phyloP scores from a whole-genome alignment of 2,329 filamentous ascomycete genomes.

The Hypoxylon sp. region DNA sequence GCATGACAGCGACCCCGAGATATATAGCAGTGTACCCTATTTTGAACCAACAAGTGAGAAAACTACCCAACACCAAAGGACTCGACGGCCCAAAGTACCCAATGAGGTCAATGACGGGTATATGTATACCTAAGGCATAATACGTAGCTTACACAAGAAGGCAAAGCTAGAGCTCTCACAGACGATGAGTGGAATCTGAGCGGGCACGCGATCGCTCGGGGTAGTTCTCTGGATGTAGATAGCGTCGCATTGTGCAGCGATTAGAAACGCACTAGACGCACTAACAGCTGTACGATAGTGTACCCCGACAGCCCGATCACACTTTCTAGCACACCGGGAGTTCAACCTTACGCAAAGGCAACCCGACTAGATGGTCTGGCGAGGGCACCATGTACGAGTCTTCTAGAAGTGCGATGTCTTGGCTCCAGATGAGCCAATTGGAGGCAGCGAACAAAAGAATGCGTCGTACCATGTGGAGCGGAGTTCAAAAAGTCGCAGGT shows the following conservation, averaged over 20 bases:
- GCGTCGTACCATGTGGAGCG: constrained; percentile 3
- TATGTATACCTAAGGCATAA: constrained; percentile 1
- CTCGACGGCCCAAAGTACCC: constrained; percentile 9
- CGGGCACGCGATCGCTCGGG: constrained; percentile 22
- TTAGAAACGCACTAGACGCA: constrained; percentile 40
- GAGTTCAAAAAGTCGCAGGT: background rate
- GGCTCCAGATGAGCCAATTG: constrained; percentile 18
- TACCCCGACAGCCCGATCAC: constrained; percentile 24
- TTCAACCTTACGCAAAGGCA: constrained; percentile 10
- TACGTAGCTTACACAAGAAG: background rate
- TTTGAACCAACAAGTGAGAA: constrained; percentile 22
- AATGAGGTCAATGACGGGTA: constrained; percentile 15
- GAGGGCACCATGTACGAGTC: constrained; percentile 28
- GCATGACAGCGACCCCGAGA: constrained; percentile 16
- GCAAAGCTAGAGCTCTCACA: constrained; percentile 20
- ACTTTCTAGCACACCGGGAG: constrained; percentile 17
- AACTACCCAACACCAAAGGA: constrained; percentile 14
- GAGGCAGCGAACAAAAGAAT: background rate
- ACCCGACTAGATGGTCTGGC: constrained; percentile 27
- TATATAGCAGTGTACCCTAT: constrained; percentile 5
- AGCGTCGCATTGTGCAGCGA: constrained; percentile 29
- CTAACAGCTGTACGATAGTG: constrained; percentile 11
- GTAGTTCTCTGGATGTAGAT: constrained; percentile 31
- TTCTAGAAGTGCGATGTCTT: constrained; percentile 44
- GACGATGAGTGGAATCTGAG: constrained; percentile 27